Percentiles rank a stretch among this genome's conserved stretches.
phyloP scores from a whole-genome alignment of 129 eudicot species.

The Helichrysum umbraculigerum region DNA sequence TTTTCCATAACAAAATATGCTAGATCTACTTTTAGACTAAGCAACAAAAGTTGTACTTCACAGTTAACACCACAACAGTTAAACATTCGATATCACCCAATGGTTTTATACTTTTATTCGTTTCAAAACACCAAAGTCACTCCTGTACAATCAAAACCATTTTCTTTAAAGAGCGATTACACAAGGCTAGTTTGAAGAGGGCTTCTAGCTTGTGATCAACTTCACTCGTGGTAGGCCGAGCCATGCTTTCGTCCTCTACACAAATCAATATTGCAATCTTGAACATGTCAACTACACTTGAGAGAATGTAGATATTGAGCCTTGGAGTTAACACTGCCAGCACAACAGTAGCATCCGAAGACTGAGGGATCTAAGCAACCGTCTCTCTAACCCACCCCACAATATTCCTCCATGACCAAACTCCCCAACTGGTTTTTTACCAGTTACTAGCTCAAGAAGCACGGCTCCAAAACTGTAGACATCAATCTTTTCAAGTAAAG shows the following conservation, averaged over 20 bases:
- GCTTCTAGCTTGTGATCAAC: conserved; percentile 85
- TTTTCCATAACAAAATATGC: conserved; percentile 1
- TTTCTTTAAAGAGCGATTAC: background rate
- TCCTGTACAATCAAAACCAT: conserved; percentile 30
- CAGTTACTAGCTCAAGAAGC: conserved; percentile 74
- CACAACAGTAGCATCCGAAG: conserved; percentile 59
- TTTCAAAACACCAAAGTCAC: conserved; percentile 23
- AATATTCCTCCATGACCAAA: conserved; percentile 88
- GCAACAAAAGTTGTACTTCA: conserved; percentile 9
- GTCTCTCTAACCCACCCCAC: conserved; percentile 81
- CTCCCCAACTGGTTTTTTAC: conserved; percentile 81
- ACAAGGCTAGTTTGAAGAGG: conserved; percentile 28
- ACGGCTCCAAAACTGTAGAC: conserved; percentile 95
- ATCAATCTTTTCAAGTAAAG: conserved; percentile 48
- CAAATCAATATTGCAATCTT: conserved; percentile 92
- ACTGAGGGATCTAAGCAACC: conserved; percentile 50
- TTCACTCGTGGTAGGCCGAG: conserved; percentile 89
- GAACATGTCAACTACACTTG: conserved; percentile 60
- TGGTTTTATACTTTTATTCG: conserved; percentile 24
- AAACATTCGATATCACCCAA: conserved; percentile 18
- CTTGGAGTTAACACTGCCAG: conserved; percentile 71
- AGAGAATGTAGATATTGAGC: conserved; percentile 54
- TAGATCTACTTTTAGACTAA: background rate
- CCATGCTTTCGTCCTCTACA: conserved; percentile 79
- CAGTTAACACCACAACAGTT: background rate